phyloP scores from a whole-genome alignment of 2,329 filamentous ascomycete species.

The Calycina marina region DNA sequence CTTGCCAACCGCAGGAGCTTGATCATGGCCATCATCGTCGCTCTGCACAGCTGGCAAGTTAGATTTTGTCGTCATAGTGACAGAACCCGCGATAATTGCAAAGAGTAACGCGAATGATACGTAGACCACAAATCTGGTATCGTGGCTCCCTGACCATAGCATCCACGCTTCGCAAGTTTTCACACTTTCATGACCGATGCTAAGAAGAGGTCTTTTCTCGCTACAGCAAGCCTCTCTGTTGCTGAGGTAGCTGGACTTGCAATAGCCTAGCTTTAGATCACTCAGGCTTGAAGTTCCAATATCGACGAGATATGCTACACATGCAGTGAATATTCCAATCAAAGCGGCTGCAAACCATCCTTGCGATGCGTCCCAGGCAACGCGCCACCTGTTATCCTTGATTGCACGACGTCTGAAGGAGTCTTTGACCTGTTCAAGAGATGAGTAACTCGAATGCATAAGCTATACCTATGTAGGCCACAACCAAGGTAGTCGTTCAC shows the following conservation, averaged over 20 bases:
- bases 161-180: conserved; percentile 18
- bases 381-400: conserved; percentile 27
- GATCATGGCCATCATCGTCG: conserved; percentile 6
- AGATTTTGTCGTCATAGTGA: conserved; percentile 34
- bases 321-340: conserved; percentile 38
- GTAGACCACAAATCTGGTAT: conserved; percentile 31
- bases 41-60: conserved; percentile 29
- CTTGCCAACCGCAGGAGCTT: conserved; percentile 26
- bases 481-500: too few species aligned
- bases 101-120: conserved; percentile 33
- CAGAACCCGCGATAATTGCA: conserved; percentile 32
- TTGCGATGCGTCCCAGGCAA: conserved; percentile 33
- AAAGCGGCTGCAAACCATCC: conserved; percentile 40
- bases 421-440: conserved; percentile 39
- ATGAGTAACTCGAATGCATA: conserved; percentile 3
- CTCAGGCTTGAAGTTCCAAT: conserved; percentile 37
- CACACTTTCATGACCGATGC: conserved; percentile 7
- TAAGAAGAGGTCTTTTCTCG: conserved; percentile 9
- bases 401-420: conserved; percentile 35
- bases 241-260: conserved; percentile 28
- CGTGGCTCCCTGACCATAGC: conserved; percentile 22
- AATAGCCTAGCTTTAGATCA: conserved; percentile 44
- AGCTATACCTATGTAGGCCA: too few species aligned
- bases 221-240: conserved; percentile 36
- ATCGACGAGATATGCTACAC: conserved; percentile 40